Evolutionary conservation across 805 yeast genomes (phyloP).

Genomic region (Cyberlindnera mrakii): DNA sequence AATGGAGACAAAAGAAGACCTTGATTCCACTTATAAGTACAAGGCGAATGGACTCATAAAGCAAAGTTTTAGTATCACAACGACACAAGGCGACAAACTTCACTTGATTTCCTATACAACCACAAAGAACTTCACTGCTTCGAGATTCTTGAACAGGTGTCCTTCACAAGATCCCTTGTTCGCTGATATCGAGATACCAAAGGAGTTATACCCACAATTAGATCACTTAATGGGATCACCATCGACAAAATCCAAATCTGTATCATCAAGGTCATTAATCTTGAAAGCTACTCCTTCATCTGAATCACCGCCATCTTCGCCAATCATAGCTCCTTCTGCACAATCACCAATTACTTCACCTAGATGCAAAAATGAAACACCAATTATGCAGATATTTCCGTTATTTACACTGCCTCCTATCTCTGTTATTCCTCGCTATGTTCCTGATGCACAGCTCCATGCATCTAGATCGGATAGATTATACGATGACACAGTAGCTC

Average conservation of each 20-base stretch:
- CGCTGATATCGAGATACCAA: constrained; percentile 27
- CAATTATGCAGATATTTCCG: neutral
- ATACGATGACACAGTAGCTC: constrained; percentile 7
- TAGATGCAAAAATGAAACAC: no score
- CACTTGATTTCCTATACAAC: constrained; percentile 57
- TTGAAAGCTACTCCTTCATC: constrained; percentile 1
- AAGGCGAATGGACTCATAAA: constrained; percentile 54
- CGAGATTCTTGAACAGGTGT: constrained; percentile 24
- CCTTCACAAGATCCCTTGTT: constrained; percentile 40
- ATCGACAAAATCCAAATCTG: neutral
- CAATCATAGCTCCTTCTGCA: neutral
- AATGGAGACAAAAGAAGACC: constrained; percentile 32
- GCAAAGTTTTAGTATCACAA: constrained; percentile 55
- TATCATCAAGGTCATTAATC: neutral
- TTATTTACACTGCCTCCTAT: neutral
- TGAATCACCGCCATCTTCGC: constrained; percentile 6
- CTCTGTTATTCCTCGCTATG: no score
- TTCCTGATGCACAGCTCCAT: no score
- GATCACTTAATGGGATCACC: neutral
- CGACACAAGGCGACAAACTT: constrained; percentile 44
- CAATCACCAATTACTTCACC: neutral
- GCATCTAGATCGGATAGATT: neutral
- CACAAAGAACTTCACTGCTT: constrained; percentile 23
- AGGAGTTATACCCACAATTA: constrained; percentile 29
- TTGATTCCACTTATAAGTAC: constrained; percentile 25